Percentiles rank a stretch among this genome's conserved stretches.
These are phyloP conservation scores for Botrytis hyacinthi DNA, from an alignment of 2,329 filamentous ascomycete genomes.

Conservation along the genomic window DNA sequence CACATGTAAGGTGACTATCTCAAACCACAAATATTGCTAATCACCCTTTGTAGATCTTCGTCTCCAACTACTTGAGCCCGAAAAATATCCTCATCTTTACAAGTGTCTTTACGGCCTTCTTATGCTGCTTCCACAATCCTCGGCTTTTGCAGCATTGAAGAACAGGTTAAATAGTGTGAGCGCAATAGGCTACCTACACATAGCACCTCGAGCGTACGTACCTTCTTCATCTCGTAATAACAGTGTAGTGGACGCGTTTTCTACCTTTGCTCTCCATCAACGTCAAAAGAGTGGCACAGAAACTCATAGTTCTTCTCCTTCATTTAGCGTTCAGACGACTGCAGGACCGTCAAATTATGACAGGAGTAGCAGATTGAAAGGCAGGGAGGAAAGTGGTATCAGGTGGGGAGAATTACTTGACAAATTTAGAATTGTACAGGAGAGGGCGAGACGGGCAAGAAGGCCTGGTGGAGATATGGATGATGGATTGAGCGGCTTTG, in stretches of 20 bases:
- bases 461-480: constrained; percentile 49
- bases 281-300: constrained; percentile 36
- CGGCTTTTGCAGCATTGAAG: constrained; percentile 92
- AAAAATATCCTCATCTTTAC: constrained; percentile 91
- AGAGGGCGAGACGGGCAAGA: constrained; percentile 73
- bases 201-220: constrained; percentile 74
- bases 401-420: constrained; percentile 91
- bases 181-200: constrained; percentile 92
- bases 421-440: constrained; percentile 90
- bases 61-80: constrained; percentile 90
- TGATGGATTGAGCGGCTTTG: constrained; percentile 51
- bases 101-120: constrained; percentile 96
- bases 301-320: constrained; percentile 36
- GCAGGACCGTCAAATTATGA: constrained; percentile 61
- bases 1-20: constrained; percentile 67
- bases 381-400: constrained; percentile 77
- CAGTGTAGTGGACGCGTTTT: constrained; percentile 38
- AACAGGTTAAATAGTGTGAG: constrained; percentile 96
- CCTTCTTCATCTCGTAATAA: constrained; percentile 39
- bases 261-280: constrained; percentile 37
- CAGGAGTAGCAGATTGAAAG: constrained; percentile 71
- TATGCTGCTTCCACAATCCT: constrained; percentile 98
- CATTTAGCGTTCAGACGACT: constrained; percentile 47
- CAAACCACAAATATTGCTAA: constrained; percentile 6
- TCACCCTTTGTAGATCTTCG: constrained; percentile 66